Percentiles rank a stretch among this genome's conserved stretches.
These are phyloP conservation scores for Trichosporon ovoides DNA, from an alignment of 1,284 basidiomycete genomes.

Conservation along the genomic window DNA sequence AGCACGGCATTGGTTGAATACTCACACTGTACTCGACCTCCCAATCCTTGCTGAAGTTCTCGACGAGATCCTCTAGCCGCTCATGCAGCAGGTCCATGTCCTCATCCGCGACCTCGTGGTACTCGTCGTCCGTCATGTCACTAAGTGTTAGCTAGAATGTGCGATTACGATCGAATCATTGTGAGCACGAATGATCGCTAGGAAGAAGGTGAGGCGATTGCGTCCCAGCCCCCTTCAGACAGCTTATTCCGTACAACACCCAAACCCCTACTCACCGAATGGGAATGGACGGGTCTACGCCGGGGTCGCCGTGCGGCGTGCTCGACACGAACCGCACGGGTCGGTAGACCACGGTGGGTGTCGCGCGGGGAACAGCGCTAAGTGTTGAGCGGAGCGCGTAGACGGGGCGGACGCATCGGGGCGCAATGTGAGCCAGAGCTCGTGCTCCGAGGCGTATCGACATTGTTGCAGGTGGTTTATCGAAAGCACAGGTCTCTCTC, in stretches of 20 bases:
- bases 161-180: too few relatives aligned
- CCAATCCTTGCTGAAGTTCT: slow-evolving; percentile 58
- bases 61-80: slow-evolving; percentile 69
- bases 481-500: background rate
- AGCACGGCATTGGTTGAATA: too few relatives aligned
- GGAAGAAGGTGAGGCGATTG: too few relatives aligned
- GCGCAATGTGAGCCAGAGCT: background rate
- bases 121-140: slow-evolving; percentile 50
- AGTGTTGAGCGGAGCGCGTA: background rate
- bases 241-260: too few relatives aligned
- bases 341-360: too few relatives aligned
- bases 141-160: slow-evolving; percentile 8
- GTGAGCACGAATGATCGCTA: background rate
- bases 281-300: slow-evolving; percentile 15
- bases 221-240: too few relatives aligned
- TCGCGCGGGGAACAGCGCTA: too few relatives aligned
- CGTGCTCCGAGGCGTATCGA: background rate
- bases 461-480: background rate
- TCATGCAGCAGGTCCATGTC: slow-evolving; percentile 80
- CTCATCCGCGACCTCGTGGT: slow-evolving; percentile 70
- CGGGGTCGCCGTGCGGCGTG: slow-evolving; percentile 20
- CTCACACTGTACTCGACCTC: slow-evolving; percentile 94
- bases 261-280: slow-evolving; percentile 12
- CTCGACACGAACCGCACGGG: background rate
- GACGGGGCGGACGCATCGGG: background rate